phyloP scores from a whole-genome alignment of 1,284 basidiomycete genomes.

The Erythrobasidium hasegawianum region DNA sequence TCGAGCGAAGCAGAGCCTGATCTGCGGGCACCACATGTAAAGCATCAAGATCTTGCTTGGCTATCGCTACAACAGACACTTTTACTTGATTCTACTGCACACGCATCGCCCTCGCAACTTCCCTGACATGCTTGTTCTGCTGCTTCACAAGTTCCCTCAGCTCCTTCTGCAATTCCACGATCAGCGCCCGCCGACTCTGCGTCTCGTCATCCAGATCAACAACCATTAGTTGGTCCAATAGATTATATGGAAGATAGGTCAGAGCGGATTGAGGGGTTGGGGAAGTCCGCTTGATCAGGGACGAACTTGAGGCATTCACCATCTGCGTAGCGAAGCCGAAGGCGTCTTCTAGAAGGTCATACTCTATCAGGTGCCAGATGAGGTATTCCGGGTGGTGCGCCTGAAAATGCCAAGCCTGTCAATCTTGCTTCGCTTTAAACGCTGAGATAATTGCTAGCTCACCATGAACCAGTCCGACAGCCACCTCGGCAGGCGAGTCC shows the following conservation, averaged over 20 bases:
- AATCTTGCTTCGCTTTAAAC: no score
- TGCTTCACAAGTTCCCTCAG: slow-evolving; percentile 41
- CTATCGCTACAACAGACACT: slow-evolving; percentile 1
- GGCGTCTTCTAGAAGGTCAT: slow-evolving; percentile 73
- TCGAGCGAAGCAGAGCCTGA: no score
- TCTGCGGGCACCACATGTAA: no score
- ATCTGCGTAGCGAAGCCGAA: slow-evolving; percentile 67
- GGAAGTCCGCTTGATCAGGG: slow-evolving; percentile 19
- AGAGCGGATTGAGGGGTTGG: slow-evolving; percentile 50
- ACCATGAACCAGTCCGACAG: slow-evolving; percentile 69
- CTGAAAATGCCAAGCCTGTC: no score
- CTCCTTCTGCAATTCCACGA: slow-evolving; percentile 52
- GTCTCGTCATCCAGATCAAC: slow-evolving; percentile 56
- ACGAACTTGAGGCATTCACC: slow-evolving; percentile 51
- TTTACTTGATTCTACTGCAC: no score
- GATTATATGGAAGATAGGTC: slow-evolving; percentile 76
- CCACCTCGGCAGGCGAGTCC: slow-evolving; percentile 73
- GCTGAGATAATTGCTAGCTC: slow-evolving; percentile 45
- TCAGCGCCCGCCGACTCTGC: slow-evolving; percentile 32
- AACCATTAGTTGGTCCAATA: slow-evolving; percentile 78
- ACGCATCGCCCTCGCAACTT: no score
- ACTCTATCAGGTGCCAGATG: slow-evolving; percentile 67
- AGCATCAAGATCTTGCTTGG: neutral
- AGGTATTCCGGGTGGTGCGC: slow-evolving; percentile 71
- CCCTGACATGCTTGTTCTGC: slow-evolving; percentile 10